Evolutionary conservation across 2,329 filamentous ascomycete genomes (phyloP).

Genomic region (Diaporthe sp.): DNA sequence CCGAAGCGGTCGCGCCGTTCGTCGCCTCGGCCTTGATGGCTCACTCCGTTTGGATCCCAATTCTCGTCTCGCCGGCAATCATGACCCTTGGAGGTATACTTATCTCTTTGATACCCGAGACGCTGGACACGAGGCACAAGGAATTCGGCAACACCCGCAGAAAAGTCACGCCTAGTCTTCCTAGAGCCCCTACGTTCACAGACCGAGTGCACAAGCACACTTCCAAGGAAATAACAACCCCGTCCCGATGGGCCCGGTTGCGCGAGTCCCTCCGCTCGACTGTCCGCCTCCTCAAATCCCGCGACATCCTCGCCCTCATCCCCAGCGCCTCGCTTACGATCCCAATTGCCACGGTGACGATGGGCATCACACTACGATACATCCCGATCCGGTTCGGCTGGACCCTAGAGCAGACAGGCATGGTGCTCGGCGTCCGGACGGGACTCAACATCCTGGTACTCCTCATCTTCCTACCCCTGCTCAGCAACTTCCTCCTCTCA

Average conservation of each 20-base stretch:
- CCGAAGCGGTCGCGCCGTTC: constrained; percentile 31
- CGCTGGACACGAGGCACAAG: not conserved
- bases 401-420: constrained; percentile 19
- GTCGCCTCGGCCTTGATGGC: constrained; percentile 35
- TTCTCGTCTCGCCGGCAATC: constrained; percentile 33
- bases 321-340: constrained; percentile 25
- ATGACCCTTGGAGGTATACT: constrained; percentile 17
- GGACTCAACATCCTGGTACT: constrained; percentile 30
- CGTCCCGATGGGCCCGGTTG: constrained; percentile 6
- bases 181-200: not conserved
- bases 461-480: constrained; percentile 10
- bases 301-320: constrained; percentile 10
- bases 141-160: not conserved
- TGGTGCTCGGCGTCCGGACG: constrained; percentile 26
- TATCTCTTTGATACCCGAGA: constrained; percentile 32
- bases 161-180: not conserved
- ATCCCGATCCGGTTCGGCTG: constrained; percentile 31
- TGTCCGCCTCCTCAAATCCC: not conserved
- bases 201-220: not conserved
- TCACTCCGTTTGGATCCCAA: constrained; percentile 28
- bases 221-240: not conserved
- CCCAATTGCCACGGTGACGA: constrained; percentile 5
- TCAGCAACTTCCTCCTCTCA: not conserved
- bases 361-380: constrained; percentile 32
- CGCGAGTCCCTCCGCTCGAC: not conserved